phyloP scores from a whole-genome alignment of 192 early-diverging fungal genomes.

The Mortierella claussenii region DNA sequence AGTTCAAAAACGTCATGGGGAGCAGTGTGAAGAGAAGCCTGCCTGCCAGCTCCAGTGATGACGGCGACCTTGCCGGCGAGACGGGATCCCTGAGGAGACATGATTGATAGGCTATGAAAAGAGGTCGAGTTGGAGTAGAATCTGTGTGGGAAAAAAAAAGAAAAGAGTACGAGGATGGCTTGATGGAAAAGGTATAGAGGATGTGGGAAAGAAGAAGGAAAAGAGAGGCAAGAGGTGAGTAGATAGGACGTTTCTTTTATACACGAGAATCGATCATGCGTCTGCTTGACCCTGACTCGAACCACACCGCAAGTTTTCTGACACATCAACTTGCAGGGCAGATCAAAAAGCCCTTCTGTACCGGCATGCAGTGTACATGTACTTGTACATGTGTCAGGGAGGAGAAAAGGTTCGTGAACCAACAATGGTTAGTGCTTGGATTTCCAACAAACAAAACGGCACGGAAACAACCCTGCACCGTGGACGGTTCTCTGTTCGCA shows the following conservation, averaged over 20 bases:
- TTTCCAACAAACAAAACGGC: too few species aligned
- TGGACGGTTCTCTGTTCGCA: too few species aligned
- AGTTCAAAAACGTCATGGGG: neutral
- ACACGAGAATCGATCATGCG: neutral
- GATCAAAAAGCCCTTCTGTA: neutral
- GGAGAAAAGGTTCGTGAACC: neutral
- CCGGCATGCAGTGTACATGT: neutral
- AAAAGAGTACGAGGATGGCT: neutral
- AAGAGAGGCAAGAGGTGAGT: neutral
- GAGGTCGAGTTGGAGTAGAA: neutral
- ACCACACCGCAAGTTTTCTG: neutral
- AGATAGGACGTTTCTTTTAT: neutral
- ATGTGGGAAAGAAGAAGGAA: neutral
- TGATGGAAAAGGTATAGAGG: slow-evolving; percentile 1
- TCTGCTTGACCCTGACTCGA: neutral
- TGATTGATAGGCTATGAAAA: neutral
- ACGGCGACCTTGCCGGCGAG: slow-evolving; percentile 80
- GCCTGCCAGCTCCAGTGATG: slow-evolving; percentile 85
- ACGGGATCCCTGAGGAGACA: slow-evolving; percentile 53
- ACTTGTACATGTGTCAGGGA: neutral
- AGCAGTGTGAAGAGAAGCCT: slow-evolving; percentile 14
- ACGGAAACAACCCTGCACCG: too few species aligned
- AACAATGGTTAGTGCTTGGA: neutral
- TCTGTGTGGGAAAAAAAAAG: neutral
- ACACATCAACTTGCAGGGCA: neutral